These are phyloP conservation scores for Hymenoscyphus linearis DNA, from an alignment of 2,329 filamentous ascomycete species.

Conservation along the genomic window DNA sequence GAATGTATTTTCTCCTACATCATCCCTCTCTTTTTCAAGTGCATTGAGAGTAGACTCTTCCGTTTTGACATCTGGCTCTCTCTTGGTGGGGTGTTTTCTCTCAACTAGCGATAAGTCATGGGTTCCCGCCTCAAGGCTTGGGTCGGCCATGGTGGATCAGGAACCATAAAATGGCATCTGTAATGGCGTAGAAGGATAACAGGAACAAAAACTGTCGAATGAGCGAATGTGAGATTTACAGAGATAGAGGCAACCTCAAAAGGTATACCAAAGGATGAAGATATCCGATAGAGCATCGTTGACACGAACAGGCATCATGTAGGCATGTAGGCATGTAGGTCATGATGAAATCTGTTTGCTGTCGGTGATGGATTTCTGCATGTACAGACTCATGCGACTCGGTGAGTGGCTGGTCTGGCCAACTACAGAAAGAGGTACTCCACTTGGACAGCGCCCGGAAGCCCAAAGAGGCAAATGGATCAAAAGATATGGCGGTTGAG, in stretches of 20 bases:
- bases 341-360: neutral
- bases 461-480: neutral
- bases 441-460: neutral
- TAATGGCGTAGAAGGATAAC: neutral
- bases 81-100: neutral
- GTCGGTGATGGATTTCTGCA: neutral
- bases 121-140: neutral
- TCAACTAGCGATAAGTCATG: neutral
- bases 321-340: no score
- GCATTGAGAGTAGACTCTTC: conserved; percentile 6
- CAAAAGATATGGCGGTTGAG: neutral
- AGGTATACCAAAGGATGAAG: neutral
- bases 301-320: no score
- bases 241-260: neutral
- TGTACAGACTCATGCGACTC: neutral
- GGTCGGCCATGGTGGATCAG: neutral
- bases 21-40: neutral
- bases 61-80: neutral
- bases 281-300: neutral
- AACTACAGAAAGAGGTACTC: neutral
- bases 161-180: neutral
- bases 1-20: conserved; percentile 3
- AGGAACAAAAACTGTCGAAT: neutral
- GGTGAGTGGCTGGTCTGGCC: neutral
- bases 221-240: neutral